Evolutionary conservation across 768 basidiomycete genomes (phyloP), one percentile per base, ranked within the genome.

Genomic region (Naganishia onofrii): DNA sequence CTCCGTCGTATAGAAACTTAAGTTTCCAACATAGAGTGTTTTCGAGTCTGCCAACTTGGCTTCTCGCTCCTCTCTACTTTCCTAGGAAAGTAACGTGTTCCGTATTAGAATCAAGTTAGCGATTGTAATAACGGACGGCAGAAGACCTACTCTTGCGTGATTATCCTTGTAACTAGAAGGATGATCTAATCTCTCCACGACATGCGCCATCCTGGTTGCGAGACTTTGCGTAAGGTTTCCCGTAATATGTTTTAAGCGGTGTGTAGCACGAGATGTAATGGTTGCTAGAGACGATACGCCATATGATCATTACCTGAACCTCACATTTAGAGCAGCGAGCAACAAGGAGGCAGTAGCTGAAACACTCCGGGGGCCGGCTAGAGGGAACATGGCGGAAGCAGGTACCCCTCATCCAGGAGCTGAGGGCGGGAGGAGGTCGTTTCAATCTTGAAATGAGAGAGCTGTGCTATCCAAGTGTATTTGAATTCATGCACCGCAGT

Each of bases 161-260:
- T 91, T 94, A 82, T 99, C 95, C 80, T 93, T 92, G 83, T 99
- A 99, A 81, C 93, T 92, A 6, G 93, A 96, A 55, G 93, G 94
- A 81, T 92, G 90, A 83, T 97, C 95, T 74, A 97, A 85, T 38
- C 89, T 82, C 32, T 85, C 77, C 56, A 95, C 89, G 75, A 95
- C 88, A 84, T 94, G 89, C 52, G 93, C 88, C 93, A 80, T 80
- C 29, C 31, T 44, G 34, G 15, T 26, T 63, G 38, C 12, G 4
- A 12, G 54, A 26, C 5, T 31, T 8, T 31, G 1, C 2, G 23
- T 5, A 17, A 15, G 7, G 29, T 55, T 31, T 6, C 17, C 26
- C 9, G 9, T 6, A 23, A n/a, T 54, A 26, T 52, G 48, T 4
- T 19, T 19, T 23, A n/a, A 53, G n/a, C 48, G 48, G 48, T 51